Evolutionary conservation across 129 eudicot genomes (phyloP).

Genomic region (Flaveria linearis): DNA sequence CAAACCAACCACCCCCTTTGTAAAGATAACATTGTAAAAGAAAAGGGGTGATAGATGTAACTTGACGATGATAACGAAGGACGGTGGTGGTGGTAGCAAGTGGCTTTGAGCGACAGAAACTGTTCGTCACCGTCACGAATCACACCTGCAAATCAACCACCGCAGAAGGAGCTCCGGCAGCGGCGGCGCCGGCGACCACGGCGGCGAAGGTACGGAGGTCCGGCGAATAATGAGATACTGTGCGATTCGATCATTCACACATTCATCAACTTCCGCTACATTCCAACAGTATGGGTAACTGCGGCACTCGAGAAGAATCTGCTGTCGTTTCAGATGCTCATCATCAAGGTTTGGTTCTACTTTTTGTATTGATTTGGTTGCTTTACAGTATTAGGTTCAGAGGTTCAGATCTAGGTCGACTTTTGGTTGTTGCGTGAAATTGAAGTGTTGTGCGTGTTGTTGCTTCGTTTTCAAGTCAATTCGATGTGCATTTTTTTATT

Average conservation of each 20-base stretch:
- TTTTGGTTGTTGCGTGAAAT: constrained; percentile 14
- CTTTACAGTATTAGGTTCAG: constrained; percentile 24
- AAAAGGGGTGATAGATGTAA: constrained; percentile 28
- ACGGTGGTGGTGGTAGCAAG: neutral
- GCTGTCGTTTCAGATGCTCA: constrained; percentile 87
- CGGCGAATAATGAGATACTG: constrained; percentile 52
- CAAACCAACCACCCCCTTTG: neutral
- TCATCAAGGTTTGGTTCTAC: constrained; percentile 58
- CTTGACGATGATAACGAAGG: constrained; percentile 43
- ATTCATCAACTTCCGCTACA: constrained; percentile 19
- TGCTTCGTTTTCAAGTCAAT: constrained; percentile 27
- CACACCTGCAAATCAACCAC: constrained; percentile 13
- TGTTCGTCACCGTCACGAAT: constrained; percentile 29
- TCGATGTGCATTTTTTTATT: neutral
- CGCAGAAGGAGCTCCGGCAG: neutral
- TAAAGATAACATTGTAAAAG: neutral
- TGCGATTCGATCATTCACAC: constrained; percentile 24
- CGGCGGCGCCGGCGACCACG: constrained; percentile 9
- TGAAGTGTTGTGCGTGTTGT: constrained; percentile 12
- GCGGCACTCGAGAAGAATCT: constrained; percentile 97
- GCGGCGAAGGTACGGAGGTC: constrained; percentile 10
- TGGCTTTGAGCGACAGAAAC: constrained; percentile 23
- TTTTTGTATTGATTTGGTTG: neutral
- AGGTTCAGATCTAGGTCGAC: constrained; percentile 47
- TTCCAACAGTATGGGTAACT: constrained; percentile 69